phyloP scores from a whole-genome alignment of 768 basidiomycete genomes.

The Kwoniella bestiolae region DNA sequence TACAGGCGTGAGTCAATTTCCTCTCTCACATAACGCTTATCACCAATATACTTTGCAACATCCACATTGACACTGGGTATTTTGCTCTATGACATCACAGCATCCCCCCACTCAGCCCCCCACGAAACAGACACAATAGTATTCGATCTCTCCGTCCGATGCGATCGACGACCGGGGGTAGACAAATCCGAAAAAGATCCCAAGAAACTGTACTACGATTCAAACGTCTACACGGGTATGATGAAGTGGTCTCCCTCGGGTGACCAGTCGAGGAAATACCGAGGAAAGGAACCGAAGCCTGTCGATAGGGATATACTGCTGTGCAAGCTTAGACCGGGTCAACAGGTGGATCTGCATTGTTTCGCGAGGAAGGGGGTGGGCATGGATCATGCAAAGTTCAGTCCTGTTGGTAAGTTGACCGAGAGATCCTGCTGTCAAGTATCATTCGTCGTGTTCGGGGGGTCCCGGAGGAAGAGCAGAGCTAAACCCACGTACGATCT shows the following conservation, averaged over 20 bases:
- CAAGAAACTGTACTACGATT: conserved; percentile 70
- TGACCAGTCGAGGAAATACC: conserved; percentile 64
- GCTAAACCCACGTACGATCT: too few species aligned
- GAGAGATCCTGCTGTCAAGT: too few species aligned
- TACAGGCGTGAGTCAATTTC: conserved; percentile 51
- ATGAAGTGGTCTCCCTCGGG: conserved; percentile 81
- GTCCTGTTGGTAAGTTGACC: conserved; percentile 75
- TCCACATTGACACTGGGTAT: too few species aligned
- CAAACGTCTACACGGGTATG: conserved; percentile 56
- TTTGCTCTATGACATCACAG: background rate
- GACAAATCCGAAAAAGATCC: conserved; percentile 67
- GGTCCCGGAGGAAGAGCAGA: too few species aligned
- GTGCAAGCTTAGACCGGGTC: conserved; percentile 89
- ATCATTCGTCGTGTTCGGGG: too few species aligned
- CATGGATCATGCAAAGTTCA: conserved; percentile 95
- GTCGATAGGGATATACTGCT: conserved; percentile 72
- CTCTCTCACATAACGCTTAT: too few species aligned
- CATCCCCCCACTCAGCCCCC: conserved; percentile 63
- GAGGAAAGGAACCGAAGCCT: conserved; percentile 57
- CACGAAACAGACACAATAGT: conserved; percentile 92
- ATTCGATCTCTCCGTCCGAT: conserved; percentile 73
- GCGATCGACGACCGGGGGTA: conserved; percentile 63
- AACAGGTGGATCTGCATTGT: conserved; percentile 79
- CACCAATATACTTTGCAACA: too few species aligned
- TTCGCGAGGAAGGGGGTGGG: conserved; percentile 77